Conservation (phyloP, 176 grass and related monocot genomes). For the Elaeis guineensis region DNA sequence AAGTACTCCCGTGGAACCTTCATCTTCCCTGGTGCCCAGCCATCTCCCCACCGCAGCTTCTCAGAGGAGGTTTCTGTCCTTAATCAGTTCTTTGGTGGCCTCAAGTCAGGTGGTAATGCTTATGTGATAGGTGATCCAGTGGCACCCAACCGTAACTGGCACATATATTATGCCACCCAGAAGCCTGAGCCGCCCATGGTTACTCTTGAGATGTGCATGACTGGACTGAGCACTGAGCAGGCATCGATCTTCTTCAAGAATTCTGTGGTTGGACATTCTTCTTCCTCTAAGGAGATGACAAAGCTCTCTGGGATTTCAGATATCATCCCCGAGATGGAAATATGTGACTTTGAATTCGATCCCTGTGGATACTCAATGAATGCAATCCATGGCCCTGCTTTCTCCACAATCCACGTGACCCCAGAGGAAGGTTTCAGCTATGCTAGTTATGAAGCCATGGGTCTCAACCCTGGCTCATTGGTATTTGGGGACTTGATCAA, state of each 20-base stretch:
- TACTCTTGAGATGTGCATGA: conserved; percentile 45
- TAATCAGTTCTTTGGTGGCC: conserved; percentile 23
- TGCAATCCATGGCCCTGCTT: conserved; percentile 24
- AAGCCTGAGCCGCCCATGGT: conserved; percentile 34
- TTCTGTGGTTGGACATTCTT: conserved; percentile 15
- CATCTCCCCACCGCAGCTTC: conserved; percentile 30
- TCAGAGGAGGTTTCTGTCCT: conserved; percentile 33
- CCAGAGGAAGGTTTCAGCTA: conserved; percentile 44
- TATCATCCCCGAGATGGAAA: conserved; percentile 39
- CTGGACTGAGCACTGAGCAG: conserved; percentile 18
- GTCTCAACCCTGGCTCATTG: conserved; percentile 20
- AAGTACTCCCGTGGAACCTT: conserved; percentile 39
- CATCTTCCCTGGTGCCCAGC: conserved; percentile 41
- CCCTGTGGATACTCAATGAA: conserved; percentile 48
- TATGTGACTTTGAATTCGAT: conserved; percentile 42
- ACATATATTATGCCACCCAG: conserved; percentile 32
- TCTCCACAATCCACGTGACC: conserved; percentile 41
- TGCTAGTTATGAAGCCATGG: conserved; percentile 41
- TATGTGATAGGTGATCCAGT: conserved; percentile 24
- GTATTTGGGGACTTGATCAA: conserved; percentile 21
- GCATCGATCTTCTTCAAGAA: conserved; percentile 28
- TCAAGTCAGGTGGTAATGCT: conserved; percentile 35
- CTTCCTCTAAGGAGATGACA: conserved; percentile 33
- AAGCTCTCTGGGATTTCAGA: conserved; percentile 30
- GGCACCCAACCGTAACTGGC: conserved; percentile 24